Base-by-base conservation (phyloP, 2,329 filamentous ascomycete genomes). In the Macroventuria anomochaeta region DNA sequence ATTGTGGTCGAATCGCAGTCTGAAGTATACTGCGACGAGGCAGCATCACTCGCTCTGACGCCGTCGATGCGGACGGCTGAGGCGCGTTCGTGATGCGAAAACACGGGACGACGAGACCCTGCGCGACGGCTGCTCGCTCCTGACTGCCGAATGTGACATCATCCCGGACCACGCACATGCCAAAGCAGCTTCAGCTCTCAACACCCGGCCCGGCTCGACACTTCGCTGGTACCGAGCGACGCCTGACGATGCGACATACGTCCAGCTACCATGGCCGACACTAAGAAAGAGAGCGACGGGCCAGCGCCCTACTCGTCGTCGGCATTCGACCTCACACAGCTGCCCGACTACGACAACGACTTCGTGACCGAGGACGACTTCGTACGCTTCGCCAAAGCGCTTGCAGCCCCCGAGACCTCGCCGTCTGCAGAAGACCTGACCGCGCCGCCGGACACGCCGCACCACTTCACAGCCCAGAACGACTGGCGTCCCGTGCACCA, bases 401-500 rank as follows among this genome's bases (percentile, higher is more conserved):
- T 97, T 7, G 84, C 86, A n/a, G 90, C 90, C 1, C 91, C 93
- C 0, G 91, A 96, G 57, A 85, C 85, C 1, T 82, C 88, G 33
- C 86, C 89, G 29, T 86, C 83, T 11, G 80, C 84, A 41, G 77
- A 82, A 41, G 86, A 88, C 74, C 77, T 72, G 36, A 68, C 76
- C 42, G 59, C 73, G 67, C 56, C 80, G 63, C 59, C 77, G 68
- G 55, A 76, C 71, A 51, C 57, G 0, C 64, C 62, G 13, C 59
- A 85, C 42, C 92, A 93, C 71, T 91, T 97, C 66, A 90, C 91
- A 3, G 93, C 95, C 33, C 86, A 96, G 70, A 96, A 96, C 73
- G 95, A 99, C 79, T 99, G 95, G 95, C 88, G 90, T 13, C 95
- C 95, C 0, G 85, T 97, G 11, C 88, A 89, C 63, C 85, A 93